A percentile compares a stretch with the other conserved stretches of the same genome.
Conservation (phyloP, 2,329 filamentous ascomycete species). For the Hymenoscyphus linearis region DNA sequence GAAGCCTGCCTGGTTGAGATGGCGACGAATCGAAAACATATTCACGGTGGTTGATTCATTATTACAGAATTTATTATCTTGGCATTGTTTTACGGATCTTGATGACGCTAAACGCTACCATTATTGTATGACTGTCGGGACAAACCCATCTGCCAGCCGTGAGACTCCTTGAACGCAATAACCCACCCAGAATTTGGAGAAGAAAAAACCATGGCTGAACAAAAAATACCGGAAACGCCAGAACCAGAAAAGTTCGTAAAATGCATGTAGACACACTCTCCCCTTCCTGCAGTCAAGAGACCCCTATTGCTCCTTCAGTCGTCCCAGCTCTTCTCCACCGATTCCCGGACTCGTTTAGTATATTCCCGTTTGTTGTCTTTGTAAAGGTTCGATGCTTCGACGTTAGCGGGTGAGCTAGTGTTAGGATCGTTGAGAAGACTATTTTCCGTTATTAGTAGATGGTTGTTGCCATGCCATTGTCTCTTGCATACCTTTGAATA, state of each 20-base stretch:
- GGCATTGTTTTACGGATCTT: background rate
- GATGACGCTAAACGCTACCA: constrained; percentile 3
- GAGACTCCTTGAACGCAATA: background rate
- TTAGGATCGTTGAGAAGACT: constrained; percentile 97
- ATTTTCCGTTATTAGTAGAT: background rate
- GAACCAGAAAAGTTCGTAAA: constrained; percentile 10
- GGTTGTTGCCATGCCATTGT: background rate
- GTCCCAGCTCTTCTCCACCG: constrained; percentile 99
- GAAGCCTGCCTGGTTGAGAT: background rate
- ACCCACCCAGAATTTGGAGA: background rate
- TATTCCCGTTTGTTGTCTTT: constrained; percentile 98
- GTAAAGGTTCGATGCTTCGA: constrained; percentile 96
- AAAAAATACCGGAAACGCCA: constrained; percentile 19
- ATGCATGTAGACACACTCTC: background rate
- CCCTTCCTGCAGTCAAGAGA: background rate
- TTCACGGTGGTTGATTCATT: background rate
- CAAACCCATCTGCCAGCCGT: background rate
- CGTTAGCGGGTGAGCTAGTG: constrained; percentile 95
- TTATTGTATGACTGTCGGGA: background rate
- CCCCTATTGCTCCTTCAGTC: constrained; percentile 48
- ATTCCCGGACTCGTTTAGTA: constrained; percentile 89
- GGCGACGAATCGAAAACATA: background rate
- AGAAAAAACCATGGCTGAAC: background rate
- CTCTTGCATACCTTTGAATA: constrained; percentile 73
- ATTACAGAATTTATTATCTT: background rate